These are phyloP conservation scores for Globisporangium polare DNA, from an alignment of 352 stramenopile species.

Conservation along the genomic window DNA sequence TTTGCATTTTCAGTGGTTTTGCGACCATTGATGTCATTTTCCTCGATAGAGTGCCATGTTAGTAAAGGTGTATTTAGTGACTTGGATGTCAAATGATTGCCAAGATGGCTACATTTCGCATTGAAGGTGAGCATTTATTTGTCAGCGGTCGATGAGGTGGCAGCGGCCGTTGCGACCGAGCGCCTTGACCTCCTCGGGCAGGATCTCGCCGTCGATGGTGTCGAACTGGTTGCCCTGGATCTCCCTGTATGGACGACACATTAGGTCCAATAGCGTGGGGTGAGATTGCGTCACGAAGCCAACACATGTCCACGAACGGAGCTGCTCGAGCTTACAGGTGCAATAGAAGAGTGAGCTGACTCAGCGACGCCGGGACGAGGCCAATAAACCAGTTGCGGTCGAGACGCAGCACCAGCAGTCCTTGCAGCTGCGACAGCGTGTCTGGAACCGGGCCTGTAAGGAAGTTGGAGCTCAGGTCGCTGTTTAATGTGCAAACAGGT, in stretches of 20 bases:
- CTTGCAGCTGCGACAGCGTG: slow-evolving; percentile 34
- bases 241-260: slow-evolving; percentile 27
- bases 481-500: slow-evolving; percentile 8
- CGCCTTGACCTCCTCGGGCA: slow-evolving; percentile 38
- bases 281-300: background rate
- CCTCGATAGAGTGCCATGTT: background rate
- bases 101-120: slow-evolving; percentile 9
- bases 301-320: background rate
- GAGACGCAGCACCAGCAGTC: slow-evolving; percentile 43
- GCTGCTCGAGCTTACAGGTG: slow-evolving; percentile 39
- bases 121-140: background rate
- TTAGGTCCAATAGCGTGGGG: background rate
- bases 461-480: slow-evolving; percentile 72
- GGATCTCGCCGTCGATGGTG: slow-evolving; percentile 21
- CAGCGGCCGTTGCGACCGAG: slow-evolving; percentile 37
- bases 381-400: slow-evolving; percentile 55
- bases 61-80: slow-evolving; percentile 6
- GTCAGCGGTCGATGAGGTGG: slow-evolving; percentile 20
- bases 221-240: slow-evolving; percentile 57
- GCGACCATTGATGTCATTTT: slow-evolving; percentile 1
- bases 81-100: background rate
- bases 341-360: slow-evolving; percentile 38
- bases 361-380: slow-evolving; percentile 33
- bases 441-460: slow-evolving; percentile 42
- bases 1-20: background rate